Base-by-base conservation (phyloP, 1,139 yeast genomes). In the Scheffersomyces quercinus region DNA sequence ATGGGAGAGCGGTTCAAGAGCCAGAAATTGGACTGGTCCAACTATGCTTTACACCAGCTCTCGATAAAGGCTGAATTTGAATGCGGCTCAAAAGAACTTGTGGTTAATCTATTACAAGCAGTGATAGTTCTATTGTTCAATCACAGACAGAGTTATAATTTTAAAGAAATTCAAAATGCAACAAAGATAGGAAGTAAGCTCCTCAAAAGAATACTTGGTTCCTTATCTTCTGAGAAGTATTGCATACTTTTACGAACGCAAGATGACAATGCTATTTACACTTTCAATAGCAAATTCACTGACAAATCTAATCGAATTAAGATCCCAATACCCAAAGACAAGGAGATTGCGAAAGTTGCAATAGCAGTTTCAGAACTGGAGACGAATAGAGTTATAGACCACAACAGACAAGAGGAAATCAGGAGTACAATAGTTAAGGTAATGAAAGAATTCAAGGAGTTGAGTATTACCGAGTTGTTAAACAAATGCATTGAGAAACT, bases 21-120 rank as follows among this genome's bases (percentile, higher is more conserved):
- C 34, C 57, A 53, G 35, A 52, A 38, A 8, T 52, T 60, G 33
- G 64, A 60, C 43, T 60, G 64, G 64, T 47, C 50, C 10, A 53
- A 51, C 28, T 60, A 54, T 39, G 66, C 52, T 9, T 42, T 60
- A 9, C 79, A 74, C 46, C 76, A 69, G 49, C 43, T 73, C 26
- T 53, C 60, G 0, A 56, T 73, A 8, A 37, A 44, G 2, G 70
- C 62, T 0, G 41, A 52, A n/a, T 73, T 70, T 41, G 50, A 53
- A 2, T 43, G 51, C 4, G 75, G 74, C 0, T 44, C 52, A 3
- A 71, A 69, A 43, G 76, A 70, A 33, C 55, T 74, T 16, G 49
- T 52, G 1, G 62, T 72, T 8, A 73, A 73, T 48, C 48, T 73
- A 35, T 57, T 68, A 12, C 79, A 74, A 51, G 77, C 77, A 0